Base-by-base conservation (phyloP, 306 rosid genomes). In the Cucumis hystrix region DNA sequence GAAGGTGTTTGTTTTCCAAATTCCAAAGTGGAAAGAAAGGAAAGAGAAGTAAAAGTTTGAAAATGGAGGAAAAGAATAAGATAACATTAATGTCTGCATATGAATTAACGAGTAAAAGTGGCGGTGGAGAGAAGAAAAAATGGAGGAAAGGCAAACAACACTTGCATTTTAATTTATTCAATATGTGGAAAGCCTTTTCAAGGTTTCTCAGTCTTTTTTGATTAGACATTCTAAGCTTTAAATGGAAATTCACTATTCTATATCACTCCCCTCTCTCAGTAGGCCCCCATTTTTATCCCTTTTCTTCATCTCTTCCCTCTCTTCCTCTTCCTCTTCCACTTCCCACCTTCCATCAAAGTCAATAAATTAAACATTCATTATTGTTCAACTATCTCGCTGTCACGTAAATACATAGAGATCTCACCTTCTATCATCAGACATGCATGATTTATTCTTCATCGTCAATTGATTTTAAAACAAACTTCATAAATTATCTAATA, bases 141-240 rank as follows among this genome's bases (percentile, higher is more conserved):
- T 52, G 57, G 57, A 52, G 57, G 8, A 47, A 11, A 47, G 52
- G 73, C 78, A 28, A 51, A 39, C 35, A 49, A 66, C 30, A 28
- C 3, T 28, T 28, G 3, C 49, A 16, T 17, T 59, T 77, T n/a
- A n/a, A n/a, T n/a, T n/a, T 66, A 10, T 78, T 70, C 40, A 55
- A 8, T 66, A 58, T 51, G 49, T 25, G 60, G 84, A 49, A 51
- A 51, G 62, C 20, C 72, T 81, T 65, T n/a, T 49, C 8, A 59
- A 17, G 23, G 70, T 66, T 66, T 28, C 30, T 62, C 68, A 55
- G 62, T 66, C 77, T 35, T 67, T 10, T 58, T 33, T 40, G 54
- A 77, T 51, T 61, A 41, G 78, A 77, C 39, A 45, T 69, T 69
- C 75, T 69, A 12, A 69, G 75, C 75, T 69, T 45, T 43, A 69